phyloP scores from a whole-genome alignment of 768 basidiomycete genomes.

The Calocera viscosa region DNA sequence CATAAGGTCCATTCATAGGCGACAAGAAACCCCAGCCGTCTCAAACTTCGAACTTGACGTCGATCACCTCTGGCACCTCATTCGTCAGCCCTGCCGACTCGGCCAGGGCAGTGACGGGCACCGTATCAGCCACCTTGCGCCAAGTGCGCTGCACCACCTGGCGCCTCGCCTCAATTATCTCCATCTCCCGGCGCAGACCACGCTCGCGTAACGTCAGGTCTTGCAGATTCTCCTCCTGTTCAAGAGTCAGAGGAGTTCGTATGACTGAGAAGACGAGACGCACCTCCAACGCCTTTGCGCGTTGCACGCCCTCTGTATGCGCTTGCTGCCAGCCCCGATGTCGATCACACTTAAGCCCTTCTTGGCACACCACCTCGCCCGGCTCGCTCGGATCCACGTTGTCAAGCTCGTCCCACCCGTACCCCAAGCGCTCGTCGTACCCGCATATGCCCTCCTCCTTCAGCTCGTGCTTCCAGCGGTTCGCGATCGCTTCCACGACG shows the following conservation, averaged over 20 bases:
- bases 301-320: constrained; percentile 54
- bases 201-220: constrained; percentile 58
- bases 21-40: background rate
- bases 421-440: constrained; percentile 76
- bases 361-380: constrained; percentile 29
- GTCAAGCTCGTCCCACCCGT: constrained; percentile 48
- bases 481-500: constrained; percentile 52
- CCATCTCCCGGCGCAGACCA: constrained; percentile 63
- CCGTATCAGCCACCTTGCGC: background rate
- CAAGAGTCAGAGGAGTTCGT: background rate
- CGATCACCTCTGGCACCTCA: background rate
- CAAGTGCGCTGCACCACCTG: background rate
- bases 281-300: constrained; percentile 62
- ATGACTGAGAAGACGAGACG: background rate
- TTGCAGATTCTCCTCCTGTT: constrained; percentile 15
- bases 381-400: constrained; percentile 23
- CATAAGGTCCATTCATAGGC: background rate
- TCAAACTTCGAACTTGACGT: constrained; percentile 3
- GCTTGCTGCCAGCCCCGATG: constrained; percentile 83
- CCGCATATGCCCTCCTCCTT: constrained; percentile 51
- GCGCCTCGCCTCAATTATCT: constrained; percentile 38
- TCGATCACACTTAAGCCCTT: constrained; percentile 52
- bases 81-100: background rate
- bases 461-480: constrained; percentile 43
- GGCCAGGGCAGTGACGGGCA: background rate